Evolutionary conservation across 495 filamentous ascomycete species (phyloP), one percentile per base, ranked within the genome.

Genomic region (Arthonia radiata): DNA sequence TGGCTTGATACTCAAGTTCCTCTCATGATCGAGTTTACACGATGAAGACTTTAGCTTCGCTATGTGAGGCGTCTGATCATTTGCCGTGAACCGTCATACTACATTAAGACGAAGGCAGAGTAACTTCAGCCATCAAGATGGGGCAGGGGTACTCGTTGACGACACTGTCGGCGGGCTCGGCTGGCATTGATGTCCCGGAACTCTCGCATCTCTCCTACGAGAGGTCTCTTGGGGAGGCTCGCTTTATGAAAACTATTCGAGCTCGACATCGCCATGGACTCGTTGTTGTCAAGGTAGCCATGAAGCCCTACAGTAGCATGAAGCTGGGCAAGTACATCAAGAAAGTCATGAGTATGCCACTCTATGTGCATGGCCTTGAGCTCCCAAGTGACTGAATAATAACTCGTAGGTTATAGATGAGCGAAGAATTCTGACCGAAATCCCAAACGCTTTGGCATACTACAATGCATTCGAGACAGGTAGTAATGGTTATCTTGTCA

Each of bases 161-260:
- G 15, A 75, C 81, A 32, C 70, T 89, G 31, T 80, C 82, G 18
- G 74, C 79, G 31, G 83, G 81, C 45, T 69, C 78, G 29, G 80
- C 81, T 26, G 76, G 76, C 35, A 91, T 94, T 48, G 86, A 94
- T 48, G 68, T 89, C 12, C 72, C 81, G 19, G 89, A 94, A 57
- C 64, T 94, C 21, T 60, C 71, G 22, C 82, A 93, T 41, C 47
- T 93, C 35, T 59, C 64, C 16, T 92, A 92, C 56, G 86, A 99
- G 48, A 82, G 73, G 49, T 76, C 80, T 10, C 68, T 94, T 41
- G 89, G 86, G 25, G 73, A 69, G 30, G 81, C 79, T n/a, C 65
- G 86, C 16, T 93, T 99, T 42, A 83, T 94, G 69, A 94, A 94
- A 50, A 83, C 73, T 36, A 81, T 94, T 35, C 65, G 82, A 32